Percentiles rank a stretch among this genome's conserved stretches.
phyloP scores from a whole-genome alignment of 2,329 filamentous ascomycete species.

The Neopestalotiopsis sp. region DNA sequence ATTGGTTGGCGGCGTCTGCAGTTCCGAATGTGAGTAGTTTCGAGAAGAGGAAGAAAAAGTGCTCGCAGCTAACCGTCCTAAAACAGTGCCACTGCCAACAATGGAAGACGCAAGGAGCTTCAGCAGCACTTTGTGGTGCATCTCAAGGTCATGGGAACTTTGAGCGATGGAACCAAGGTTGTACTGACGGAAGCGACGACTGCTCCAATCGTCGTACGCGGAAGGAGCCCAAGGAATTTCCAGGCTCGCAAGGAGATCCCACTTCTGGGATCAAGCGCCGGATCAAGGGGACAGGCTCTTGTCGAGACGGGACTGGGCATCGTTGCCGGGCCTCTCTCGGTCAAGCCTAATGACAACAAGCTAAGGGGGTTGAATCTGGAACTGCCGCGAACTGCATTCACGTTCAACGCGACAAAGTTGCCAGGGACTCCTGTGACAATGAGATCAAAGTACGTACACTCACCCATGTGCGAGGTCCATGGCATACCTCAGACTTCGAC shows the following conservation, averaged over 20 bases:
- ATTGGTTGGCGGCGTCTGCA: conserved; percentile 94
- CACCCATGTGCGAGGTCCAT: neutral
- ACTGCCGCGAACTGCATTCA: conserved; percentile 62
- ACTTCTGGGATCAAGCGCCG: conserved; percentile 76
- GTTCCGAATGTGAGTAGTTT: conserved; percentile 72
- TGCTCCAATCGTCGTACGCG: conserved; percentile 90
- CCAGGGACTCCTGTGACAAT: conserved; percentile 59
- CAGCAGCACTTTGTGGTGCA: conserved; percentile 95
- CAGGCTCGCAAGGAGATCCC: conserved; percentile 93
- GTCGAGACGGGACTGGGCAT: conserved; percentile 68
- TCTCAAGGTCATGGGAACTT: conserved; percentile 82
- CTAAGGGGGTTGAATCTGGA: conserved; percentile 59
- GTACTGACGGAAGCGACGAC: conserved; percentile 85
- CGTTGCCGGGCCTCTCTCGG: conserved; percentile 60
- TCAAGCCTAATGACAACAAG: conserved; percentile 62
- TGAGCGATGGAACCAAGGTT: conserved; percentile 83
- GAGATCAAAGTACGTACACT: conserved; percentile 61
- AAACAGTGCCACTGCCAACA: conserved; percentile 86
- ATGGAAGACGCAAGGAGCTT: conserved; percentile 90
- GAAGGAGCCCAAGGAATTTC: conserved; percentile 92
- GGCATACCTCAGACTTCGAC: neutral
- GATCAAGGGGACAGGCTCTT: conserved; percentile 77
- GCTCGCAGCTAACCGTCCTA: conserved; percentile 20
- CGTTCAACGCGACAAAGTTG: conserved; percentile 63
- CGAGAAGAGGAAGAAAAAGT: neutral